A percentile compares a stretch with the other conserved stretches of the same genome.
These are phyloP conservation scores for Schizophyllum amplum DNA, from an alignment of 1,284 basidiomycete species.

Conservation along the genomic window DNA sequence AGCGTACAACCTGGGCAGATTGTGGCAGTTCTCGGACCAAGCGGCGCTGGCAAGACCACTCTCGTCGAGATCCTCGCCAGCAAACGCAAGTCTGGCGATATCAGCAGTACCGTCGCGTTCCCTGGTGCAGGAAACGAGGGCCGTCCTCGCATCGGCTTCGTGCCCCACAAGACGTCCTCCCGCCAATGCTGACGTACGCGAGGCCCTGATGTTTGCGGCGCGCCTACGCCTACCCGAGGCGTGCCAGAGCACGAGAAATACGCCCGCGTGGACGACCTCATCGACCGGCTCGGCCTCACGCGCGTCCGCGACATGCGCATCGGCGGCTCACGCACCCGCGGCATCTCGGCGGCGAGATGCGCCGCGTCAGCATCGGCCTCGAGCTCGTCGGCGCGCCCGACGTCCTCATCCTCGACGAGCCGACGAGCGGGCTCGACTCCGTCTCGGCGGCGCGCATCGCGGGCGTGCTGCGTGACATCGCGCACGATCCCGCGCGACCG, in stretches of 20 bases:
- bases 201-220: constrained; percentile 80
- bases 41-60: constrained; percentile 80
- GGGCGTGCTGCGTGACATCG: constrained; percentile 65
- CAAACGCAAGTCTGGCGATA: constrained; percentile 64
- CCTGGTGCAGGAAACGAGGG: constrained; percentile 8
- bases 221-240: constrained; percentile 77
- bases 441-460: constrained; percentile 80
- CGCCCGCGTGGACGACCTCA: constrained; percentile 59
- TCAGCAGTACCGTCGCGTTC: constrained; percentile 58
- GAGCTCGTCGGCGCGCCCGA: constrained; percentile 78
- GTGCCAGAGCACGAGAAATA: constrained; percentile 61
- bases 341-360: constrained; percentile 86
- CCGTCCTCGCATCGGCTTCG: constrained; percentile 64
- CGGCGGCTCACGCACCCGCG: constrained; percentile 70
- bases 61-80: constrained; percentile 80
- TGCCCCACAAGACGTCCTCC: constrained; percentile 82
- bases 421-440: constrained; percentile 74
- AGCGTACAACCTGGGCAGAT: constrained; percentile 69
- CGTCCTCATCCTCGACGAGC: constrained; percentile 77
- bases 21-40: constrained; percentile 84
- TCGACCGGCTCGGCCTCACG: constrained; percentile 70
- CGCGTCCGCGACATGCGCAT: constrained; percentile 69
- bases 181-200: constrained; percentile 70
- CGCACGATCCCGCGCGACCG: constrained; percentile 57
- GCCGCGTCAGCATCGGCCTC: constrained; percentile 78